phyloP scores from a whole-genome alignment of 2,329 filamentous ascomycete species.

The Ophiostoma angusticollis region DNA sequence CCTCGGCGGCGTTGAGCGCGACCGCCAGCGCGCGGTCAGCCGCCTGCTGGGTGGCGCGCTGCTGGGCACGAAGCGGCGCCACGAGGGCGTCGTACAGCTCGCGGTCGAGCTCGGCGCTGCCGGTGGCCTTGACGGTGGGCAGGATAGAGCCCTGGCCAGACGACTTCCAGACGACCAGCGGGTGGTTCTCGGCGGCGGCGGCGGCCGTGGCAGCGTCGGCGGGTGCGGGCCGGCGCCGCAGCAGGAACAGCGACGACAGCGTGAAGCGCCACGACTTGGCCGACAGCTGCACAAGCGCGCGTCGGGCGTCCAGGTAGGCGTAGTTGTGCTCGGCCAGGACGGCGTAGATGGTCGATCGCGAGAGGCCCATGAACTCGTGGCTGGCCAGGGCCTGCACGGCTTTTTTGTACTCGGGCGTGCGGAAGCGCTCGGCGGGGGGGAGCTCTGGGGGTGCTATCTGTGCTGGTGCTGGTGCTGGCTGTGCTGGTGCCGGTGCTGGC shows the following conservation, averaged over 20 bases:
- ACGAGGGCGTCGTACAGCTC: constrained; percentile 49
- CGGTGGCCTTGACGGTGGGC: constrained; percentile 53
- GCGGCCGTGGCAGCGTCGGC: no score
- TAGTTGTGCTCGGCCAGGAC: constrained; percentile 73
- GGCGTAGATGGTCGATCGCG: constrained; percentile 60
- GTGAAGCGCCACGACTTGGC: constrained; percentile 68
- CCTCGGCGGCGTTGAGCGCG: constrained; percentile 44
- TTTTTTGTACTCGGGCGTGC: constrained; percentile 52
- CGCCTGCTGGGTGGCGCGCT: constrained; percentile 30
- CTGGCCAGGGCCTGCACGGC: constrained; percentile 57
- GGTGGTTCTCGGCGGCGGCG: constrained; percentile 41
- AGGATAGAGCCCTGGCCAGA: constrained; percentile 41
- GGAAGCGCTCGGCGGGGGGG: constrained; percentile 51
- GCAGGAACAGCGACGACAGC: constrained; percentile 56
- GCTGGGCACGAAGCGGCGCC: constrained; percentile 34
- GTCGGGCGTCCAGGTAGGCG: constrained; percentile 59
- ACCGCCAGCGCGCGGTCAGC: constrained; percentile 41
- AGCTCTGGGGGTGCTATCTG: constrained; percentile 20
- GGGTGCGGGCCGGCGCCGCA: constrained; percentile 37
- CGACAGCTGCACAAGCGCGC: constrained; percentile 54
- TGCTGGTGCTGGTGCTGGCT: neutral
- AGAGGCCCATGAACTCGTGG: constrained; percentile 63
- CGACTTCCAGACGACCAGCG: constrained; percentile 48
- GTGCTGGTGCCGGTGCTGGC: constrained; percentile 1
- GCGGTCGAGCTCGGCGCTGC: constrained; percentile 48